These are phyloP conservation scores for Cercospora sp. DNA, from an alignment of 2,329 filamentous ascomycete species.

Conservation along the genomic window DNA sequence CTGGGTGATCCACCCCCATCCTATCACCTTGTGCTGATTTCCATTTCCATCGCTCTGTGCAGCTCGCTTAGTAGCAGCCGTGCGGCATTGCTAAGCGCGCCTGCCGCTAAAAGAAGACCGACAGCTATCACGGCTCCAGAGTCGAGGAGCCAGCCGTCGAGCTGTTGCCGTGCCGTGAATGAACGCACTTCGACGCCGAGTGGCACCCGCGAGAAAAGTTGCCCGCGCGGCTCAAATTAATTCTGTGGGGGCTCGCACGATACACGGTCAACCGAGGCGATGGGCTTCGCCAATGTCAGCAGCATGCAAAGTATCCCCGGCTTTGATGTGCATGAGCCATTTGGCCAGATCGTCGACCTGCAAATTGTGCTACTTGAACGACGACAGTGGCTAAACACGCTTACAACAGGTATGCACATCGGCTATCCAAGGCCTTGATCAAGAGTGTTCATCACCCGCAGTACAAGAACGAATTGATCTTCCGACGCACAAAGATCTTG, in stretches of 20 bases:
- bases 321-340: not conserved
- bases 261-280: not conserved
- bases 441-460: not conserved
- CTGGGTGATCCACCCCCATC: not conserved
- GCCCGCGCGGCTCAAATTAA: not conserved
- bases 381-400: not conserved
- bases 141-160: not conserved
- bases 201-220: not conserved
- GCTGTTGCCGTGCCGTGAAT: too few species aligned
- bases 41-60: not conserved
- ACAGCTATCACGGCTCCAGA: not conserved
- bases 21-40: not conserved
- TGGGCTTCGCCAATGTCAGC: not conserved
- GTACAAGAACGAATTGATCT: not conserved
- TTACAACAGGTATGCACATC: not conserved
- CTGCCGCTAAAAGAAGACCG: not conserved
- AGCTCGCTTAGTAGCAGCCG: constrained; percentile 8
- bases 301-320: not conserved
- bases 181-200: not conserved
- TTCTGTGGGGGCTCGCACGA: not conserved
- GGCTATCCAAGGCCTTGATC: not conserved
- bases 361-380: not conserved
- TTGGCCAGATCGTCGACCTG: not conserved
- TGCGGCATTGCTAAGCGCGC: constrained; percentile 1
- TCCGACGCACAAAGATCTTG: not conserved